Base-by-base conservation (phyloP, 768 basidiomycete genomes). In the Russula sp. region DNA sequence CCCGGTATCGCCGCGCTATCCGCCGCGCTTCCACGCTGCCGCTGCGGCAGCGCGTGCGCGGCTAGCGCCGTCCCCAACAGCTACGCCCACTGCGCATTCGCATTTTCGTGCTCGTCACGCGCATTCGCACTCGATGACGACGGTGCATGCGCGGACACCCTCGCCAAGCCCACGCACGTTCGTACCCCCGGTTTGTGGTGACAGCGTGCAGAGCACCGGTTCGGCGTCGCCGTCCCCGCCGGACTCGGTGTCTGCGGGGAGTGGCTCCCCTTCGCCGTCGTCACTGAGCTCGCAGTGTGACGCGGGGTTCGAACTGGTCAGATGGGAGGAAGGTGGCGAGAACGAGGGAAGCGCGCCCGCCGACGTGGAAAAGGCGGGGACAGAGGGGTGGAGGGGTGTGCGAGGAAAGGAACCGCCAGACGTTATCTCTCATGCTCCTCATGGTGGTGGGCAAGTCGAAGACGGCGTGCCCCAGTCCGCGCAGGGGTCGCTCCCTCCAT, bases 241-340 rank as follows among this genome's bases (percentile, higher is more conserved):
- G 39, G 72, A 72, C 35, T 73, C 73, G 34, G 66, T 68, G 13
- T 74, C 78, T 13, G 82, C 80, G 5, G 76, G 77, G 16, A 81
- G 79, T 39, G 82, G 77, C 58, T 84, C 84, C 4, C 84, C 87
- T 18, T 77, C 82, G 6, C 79, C 82, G 35, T 84, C 86, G 10
- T 86, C 84, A 35, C 75, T 77, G 9, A 84, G 84, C 54, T 85
- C 73, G 34, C 73, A 73, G 59, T 75, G 71, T 52, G 73, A 73
- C 6, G 56, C 67, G 7, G 68, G 72, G 27, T 42, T 55, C 8
- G 63, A 64, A 40, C 27, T 68, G n/a, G 39, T 59, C 22, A 18
- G 62, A 35, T 63, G 62, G 62, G 62, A 63, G 51, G 56, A 58
- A 13, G 31, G 62, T 4, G 62, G 42, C 35, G 62, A 73, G 50